These are phyloP conservation scores for Cercospora beticola DNA, from an alignment of 2,329 filamentous ascomycete species.

Conservation along the genomic window DNA sequence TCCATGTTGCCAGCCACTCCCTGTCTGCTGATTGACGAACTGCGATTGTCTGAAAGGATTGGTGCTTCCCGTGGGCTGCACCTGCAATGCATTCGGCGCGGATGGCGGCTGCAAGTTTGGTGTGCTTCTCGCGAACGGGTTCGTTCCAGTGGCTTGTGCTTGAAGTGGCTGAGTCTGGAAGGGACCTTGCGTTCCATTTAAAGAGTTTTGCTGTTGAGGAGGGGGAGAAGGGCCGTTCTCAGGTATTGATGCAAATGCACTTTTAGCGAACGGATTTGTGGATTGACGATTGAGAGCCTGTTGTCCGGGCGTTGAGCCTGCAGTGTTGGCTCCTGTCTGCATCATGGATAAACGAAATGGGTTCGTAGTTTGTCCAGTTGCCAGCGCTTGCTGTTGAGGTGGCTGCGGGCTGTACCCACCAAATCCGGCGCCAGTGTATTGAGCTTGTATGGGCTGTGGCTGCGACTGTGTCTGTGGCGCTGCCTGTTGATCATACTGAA, in stretches of 20 bases:
- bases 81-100: conserved; percentile 53
- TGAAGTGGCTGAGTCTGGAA: conserved; percentile 49
- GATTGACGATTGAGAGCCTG: conserved; percentile 32
- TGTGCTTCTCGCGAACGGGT: conserved; percentile 64
- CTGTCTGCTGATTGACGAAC: conserved; percentile 85
- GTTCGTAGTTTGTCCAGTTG: conserved; percentile 69
- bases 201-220: conserved; percentile 21
- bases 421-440: conserved; percentile 75
- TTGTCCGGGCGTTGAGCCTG: conserved; percentile 20
- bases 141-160: conserved; percentile 66
- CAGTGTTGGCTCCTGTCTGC: conserved; percentile 36
- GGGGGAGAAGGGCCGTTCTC: conserved; percentile 26
- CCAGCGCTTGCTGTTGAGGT: conserved; percentile 54
- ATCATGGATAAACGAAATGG: conserved; percentile 93
- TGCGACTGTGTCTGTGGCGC: conserved; percentile 19
- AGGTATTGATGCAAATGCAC: conserved; percentile 28
- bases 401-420: conserved; percentile 75
- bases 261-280: conserved; percentile 64
- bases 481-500: conserved; percentile 42
- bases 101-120: conserved; percentile 41
- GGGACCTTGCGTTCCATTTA: conserved; percentile 22
- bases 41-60: conserved; percentile 92
- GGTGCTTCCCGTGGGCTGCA: conserved; percentile 82
- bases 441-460: conserved; percentile 56
- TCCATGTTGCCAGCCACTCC: conserved; percentile 78